phyloP scores from a whole-genome alignment of 345 rosid genomes.

The Nephelium lappaceum region DNA sequence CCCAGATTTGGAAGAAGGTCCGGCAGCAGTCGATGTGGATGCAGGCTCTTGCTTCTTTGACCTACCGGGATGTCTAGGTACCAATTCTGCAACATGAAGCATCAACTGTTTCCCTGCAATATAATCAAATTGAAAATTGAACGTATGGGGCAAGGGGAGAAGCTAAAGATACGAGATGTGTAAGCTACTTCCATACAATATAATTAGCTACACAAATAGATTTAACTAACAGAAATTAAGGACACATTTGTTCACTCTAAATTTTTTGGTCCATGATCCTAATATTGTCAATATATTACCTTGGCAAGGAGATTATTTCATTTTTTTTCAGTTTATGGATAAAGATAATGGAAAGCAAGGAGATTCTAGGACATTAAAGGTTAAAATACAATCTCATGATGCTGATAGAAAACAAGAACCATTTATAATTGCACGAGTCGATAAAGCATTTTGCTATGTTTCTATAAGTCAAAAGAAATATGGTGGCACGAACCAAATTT shows the following conservation, averaged over 20 bases:
- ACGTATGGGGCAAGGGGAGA: too few relatives aligned
- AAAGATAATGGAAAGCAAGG: neutral
- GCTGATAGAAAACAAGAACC: neutral
- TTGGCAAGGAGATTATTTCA: neutral
- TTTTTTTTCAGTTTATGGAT: neutral
- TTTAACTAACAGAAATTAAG: neutral
- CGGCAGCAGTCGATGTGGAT: constrained; percentile 43
- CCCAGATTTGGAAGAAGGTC: constrained; percentile 68
- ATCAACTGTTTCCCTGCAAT: constrained; percentile 81
- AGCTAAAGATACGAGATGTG: neutral
- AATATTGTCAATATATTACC: neutral
- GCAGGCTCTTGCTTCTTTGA: constrained; percentile 80
- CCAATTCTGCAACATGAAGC: constrained; percentile 87
- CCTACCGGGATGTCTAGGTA: constrained; percentile 86
- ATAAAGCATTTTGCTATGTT: neutral
- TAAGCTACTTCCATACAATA: neutral
- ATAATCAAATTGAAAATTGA: constrained; percentile 13
- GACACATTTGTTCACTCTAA: neutral
- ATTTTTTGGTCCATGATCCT: too few relatives aligned
- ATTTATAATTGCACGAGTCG: neutral
- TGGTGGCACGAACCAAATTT: neutral
- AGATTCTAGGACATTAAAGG: neutral
- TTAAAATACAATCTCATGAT: neutral
- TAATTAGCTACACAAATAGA: neutral
- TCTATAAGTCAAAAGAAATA: neutral